Evolutionary conservation across 345 rosid genomes (phyloP).

Genomic region (Noccaea caerulescens): DNA sequence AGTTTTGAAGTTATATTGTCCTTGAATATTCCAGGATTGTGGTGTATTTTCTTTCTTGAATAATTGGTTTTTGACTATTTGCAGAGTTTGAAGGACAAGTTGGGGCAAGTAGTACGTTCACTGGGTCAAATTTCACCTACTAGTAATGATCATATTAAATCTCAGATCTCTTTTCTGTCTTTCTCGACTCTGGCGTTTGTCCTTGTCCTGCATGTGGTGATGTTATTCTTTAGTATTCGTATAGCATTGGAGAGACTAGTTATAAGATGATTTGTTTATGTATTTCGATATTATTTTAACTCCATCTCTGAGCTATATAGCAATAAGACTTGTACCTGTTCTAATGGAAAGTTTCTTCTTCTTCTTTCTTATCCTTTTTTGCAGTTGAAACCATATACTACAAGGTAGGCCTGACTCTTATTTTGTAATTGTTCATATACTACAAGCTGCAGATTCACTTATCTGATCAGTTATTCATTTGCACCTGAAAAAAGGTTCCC

Average conservation of each 20-base stretch:
- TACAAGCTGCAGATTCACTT: background rate
- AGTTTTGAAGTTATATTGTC: background rate
- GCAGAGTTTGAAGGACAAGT: constrained; percentile 61
- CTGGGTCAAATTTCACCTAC: constrained; percentile 42
- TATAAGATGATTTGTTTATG: background rate
- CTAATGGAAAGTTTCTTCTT: constrained; percentile 21
- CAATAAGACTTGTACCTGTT: constrained; percentile 21
- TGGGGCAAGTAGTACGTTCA: constrained; percentile 64
- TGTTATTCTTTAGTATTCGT: constrained; percentile 15
- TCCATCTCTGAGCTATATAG: constrained; percentile 20
- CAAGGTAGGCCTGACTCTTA: constrained; percentile 58
- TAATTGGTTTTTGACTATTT: constrained; percentile 8
- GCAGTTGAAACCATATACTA: constrained; percentile 73
- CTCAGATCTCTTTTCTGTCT: background rate
- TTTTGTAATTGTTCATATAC: constrained; percentile 28
- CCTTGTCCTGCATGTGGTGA: constrained; percentile 9
- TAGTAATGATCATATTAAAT: constrained; percentile 49
- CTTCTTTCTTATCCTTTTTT: constrained; percentile 32
- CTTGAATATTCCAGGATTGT: background rate
- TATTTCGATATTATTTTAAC: background rate
- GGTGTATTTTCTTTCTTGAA: background rate
- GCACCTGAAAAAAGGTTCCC: constrained; percentile 65
- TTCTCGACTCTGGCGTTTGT: background rate
- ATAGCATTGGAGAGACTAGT: constrained; percentile 6
- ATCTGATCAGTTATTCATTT: constrained; percentile 10